These are phyloP conservation scores for Drosera capensis DNA, from an alignment of 148 eudicot genomes.

Conservation along the genomic window DNA sequence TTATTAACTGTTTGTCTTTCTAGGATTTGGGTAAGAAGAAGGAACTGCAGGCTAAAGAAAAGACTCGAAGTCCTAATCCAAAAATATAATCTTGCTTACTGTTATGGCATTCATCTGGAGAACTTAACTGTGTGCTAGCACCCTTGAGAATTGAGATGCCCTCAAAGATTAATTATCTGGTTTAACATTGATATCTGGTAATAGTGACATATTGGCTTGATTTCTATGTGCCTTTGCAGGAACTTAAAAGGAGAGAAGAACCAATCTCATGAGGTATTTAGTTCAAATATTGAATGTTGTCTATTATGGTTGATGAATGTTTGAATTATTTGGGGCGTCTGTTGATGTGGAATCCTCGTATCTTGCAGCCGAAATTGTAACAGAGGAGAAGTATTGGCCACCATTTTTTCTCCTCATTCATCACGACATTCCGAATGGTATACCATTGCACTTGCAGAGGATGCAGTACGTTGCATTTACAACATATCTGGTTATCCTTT, in stretches of 20 bases:
- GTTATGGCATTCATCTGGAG: too few relatives aligned
- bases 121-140: too few relatives aligned
- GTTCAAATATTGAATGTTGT: neutral
- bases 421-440: constrained; percentile 77
- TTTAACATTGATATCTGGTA: neutral
- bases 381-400: constrained; percentile 86
- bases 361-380: constrained; percentile 67
- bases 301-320: too few relatives aligned
- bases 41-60: constrained; percentile 78
- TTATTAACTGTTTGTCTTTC: neutral
- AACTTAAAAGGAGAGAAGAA: constrained; percentile 74
- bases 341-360: neutral
- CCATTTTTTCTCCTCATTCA: constrained; percentile 78
- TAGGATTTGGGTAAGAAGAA: constrained; percentile 52
- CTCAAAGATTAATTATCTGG: neutral
- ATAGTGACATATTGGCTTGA: constrained; percentile 5
- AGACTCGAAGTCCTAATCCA: too few relatives aligned
- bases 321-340: too few relatives aligned
- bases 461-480: constrained; percentile 81
- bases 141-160: too few relatives aligned
- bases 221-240: constrained; percentile 41
- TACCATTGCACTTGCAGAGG: constrained; percentile 70
- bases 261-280: constrained; percentile 44
- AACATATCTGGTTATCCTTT: constrained; percentile 66
- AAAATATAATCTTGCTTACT: too few relatives aligned